Percentiles rank a stretch among this genome's conserved stretches.
These are phyloP conservation scores for Trichosporon faecale DNA, from an alignment of 1,284 basidiomycete genomes.

Conservation along the genomic window DNA sequence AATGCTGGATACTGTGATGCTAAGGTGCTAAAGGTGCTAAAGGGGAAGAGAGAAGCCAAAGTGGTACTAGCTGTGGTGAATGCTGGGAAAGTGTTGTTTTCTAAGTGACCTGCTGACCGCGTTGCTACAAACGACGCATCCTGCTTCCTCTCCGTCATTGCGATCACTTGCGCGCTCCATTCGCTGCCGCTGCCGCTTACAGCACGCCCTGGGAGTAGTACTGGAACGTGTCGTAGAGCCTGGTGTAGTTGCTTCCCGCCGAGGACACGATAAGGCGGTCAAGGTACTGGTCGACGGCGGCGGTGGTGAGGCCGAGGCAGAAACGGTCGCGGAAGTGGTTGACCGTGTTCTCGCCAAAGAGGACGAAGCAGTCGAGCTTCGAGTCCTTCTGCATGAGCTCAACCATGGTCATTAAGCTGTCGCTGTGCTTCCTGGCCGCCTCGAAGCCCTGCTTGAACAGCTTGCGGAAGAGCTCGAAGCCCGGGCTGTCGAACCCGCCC, in stretches of 20 bases:
- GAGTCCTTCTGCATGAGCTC: slow-evolving; percentile 98
- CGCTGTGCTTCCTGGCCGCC: slow-evolving; percentile 90
- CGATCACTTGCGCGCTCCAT: background rate
- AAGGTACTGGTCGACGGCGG: slow-evolving; percentile 81
- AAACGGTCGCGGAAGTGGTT: slow-evolving; percentile 85
- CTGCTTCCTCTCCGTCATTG: too few relatives aligned
- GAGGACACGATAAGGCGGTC: slow-evolving; percentile 83
- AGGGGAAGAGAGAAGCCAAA: background rate
- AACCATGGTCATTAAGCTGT: slow-evolving; percentile 91
- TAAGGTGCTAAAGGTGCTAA: slow-evolving; percentile 7
- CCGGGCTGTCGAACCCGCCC: slow-evolving; percentile 74
- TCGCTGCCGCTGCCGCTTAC: background rate
- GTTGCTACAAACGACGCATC: background rate
- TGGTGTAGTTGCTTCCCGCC: slow-evolving; percentile 85
- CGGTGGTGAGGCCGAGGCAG: slow-evolving; percentile 82
- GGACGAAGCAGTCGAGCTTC: slow-evolving; percentile 83
- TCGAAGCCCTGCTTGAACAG: slow-evolving; percentile 93
- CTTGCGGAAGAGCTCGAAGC: slow-evolving; percentile 79
- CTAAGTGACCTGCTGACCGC: background rate
- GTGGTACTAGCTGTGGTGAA: background rate
- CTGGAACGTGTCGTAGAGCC: slow-evolving; percentile 77
- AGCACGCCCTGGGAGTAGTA: slow-evolving; percentile 36
- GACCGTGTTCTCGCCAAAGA: slow-evolving; percentile 87
- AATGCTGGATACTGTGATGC: slow-evolving; percentile 15
- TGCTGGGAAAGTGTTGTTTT: background rate